Percentiles rank a stretch among this genome's conserved stretches.
These are phyloP conservation scores for Gynochthodes officinalis DNA, from an alignment of 257 asterid genomes.

Conservation along the genomic window DNA sequence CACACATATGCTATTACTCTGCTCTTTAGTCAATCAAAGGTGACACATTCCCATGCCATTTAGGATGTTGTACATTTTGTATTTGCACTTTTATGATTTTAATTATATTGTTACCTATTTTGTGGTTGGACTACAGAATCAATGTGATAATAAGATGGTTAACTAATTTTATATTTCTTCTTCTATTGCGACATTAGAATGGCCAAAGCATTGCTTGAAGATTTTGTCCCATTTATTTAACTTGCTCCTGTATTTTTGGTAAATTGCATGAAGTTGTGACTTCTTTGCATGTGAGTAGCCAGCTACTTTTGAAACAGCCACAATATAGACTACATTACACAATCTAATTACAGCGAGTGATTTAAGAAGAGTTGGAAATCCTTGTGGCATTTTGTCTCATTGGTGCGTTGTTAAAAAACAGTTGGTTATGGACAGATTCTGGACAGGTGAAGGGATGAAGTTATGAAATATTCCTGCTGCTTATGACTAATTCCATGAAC, in stretches of 20 bases:
- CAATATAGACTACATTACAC: background rate
- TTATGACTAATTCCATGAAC: background rate
- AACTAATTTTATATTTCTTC: background rate
- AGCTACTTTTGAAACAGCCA: background rate
- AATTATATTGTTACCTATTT: background rate
- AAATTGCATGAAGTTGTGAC: background rate
- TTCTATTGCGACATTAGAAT: background rate
- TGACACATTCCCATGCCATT: constrained; percentile 5
- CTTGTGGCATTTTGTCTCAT: background rate
- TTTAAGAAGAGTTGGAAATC: background rate
- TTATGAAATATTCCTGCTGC: background rate
- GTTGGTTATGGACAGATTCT: background rate
- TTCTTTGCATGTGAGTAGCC: background rate
- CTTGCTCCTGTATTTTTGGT: background rate
- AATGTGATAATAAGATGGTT: background rate
- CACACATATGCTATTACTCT: constrained; percentile 43
- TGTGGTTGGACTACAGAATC: background rate
- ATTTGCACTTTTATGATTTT: background rate
- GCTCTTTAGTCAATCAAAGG: constrained; percentile 48
- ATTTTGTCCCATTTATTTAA: background rate
- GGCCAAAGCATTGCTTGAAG: background rate
- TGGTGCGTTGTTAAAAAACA: background rate
- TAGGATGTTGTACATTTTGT: background rate
- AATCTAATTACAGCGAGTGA: background rate
- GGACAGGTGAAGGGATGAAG: background rate